Evolutionary conservation across 306 rosid genomes (phyloP), one percentile per base, ranked within the genome.

Genomic region (Cicer chorassanicum): DNA sequence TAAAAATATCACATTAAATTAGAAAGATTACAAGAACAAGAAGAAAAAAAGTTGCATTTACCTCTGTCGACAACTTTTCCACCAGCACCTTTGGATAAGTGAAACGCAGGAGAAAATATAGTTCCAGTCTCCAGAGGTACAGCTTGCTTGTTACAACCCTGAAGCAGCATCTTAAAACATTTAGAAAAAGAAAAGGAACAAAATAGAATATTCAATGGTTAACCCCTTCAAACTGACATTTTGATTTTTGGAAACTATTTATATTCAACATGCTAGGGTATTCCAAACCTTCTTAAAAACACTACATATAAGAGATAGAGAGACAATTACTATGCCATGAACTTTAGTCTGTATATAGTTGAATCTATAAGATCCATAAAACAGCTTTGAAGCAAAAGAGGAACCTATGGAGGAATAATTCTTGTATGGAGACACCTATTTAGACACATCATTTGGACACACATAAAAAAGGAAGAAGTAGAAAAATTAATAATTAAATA

Each of bases 81-180:
- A 61, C 84, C 96, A 63, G 74, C 69, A 49, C 87, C 91, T 77
- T 85, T 89, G 24, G 93, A 76, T 64, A 83, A 74, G 74, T 90
- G 98, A 85, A 92, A 95, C 49, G 86, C 79, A 41, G 98, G 99
- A 82, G 99, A 95, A 86, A 95, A 95, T 68, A 95, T 90, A 74
- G 93, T 92, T 83, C 87, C 97, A 53, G 85, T 76, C 55, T 77
- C 81, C 49, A 74, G 74, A 79, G 83, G 84, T 12, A 21, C 80
- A 55, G 84, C 73, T 83, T 79, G 87, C 66, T 80, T 84, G 64
- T 71, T 66, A 78, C 77, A 79, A 72, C 81, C 89, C 97, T 94
- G 84, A 82, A 68, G 55, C 70, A 84, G 8, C 54, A 80, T 55
- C 69, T 40, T 53, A 50, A 46, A 71, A 59, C 43, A 73, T 38